A percentile compares a stretch with the other conserved stretches of the same genome.
Evolutionary conservation across 129 eudicot species (phyloP).

Genomic region (Chrysanthemum lavandulifolium): DNA sequence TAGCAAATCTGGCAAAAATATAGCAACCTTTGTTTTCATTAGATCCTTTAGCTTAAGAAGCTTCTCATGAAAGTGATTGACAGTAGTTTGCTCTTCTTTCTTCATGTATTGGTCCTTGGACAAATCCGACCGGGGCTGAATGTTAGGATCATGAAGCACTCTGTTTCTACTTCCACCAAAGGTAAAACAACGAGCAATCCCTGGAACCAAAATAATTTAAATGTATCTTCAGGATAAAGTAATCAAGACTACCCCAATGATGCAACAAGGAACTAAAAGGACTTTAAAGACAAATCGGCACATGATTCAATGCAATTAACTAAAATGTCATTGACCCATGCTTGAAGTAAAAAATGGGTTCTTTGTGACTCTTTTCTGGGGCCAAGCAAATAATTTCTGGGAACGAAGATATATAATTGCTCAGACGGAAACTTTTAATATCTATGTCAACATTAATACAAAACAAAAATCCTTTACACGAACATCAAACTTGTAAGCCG

Average conservation of each 20-base stretch:
- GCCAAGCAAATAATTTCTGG: neutral
- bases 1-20: neutral
- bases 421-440: no score
- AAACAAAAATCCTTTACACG: neutral
- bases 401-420: neutral
- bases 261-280: no score
- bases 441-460: neutral
- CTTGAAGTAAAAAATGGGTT: no score
- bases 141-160: constrained; percentile 71
- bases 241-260: no score
- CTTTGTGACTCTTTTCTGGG: no score
- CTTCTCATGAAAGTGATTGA: constrained; percentile 95
- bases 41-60: constrained; percentile 86
- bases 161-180: constrained; percentile 94
- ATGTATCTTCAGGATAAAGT: no score
- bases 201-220: constrained; percentile 28
- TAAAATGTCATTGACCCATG: no score
- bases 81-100: constrained; percentile 83
- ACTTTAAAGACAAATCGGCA: no score
- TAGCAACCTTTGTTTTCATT: constrained; percentile 84
- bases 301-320: no score
- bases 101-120: constrained; percentile 83
- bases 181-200: constrained; percentile 96
- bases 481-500: constrained; percentile 1
- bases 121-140: constrained; percentile 71